Evolutionary conservation across 805 yeast species (phyloP), one percentile per base, ranked within the genome.

Genomic region (Zygosaccharomyces gambellarensis): DNA sequence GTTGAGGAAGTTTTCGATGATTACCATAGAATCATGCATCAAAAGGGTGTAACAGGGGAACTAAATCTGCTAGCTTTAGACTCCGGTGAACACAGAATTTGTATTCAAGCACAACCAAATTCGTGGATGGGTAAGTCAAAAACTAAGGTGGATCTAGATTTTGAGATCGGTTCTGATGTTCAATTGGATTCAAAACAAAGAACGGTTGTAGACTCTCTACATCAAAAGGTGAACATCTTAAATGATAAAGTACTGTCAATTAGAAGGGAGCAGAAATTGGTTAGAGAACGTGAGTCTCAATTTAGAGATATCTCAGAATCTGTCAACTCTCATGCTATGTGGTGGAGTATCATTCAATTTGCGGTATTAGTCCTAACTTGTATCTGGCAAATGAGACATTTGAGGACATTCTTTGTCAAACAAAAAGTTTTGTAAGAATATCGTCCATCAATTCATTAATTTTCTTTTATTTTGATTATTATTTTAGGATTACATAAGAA

Each of bases 71-170:
- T 86, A 32, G 85, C 92, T 2, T 68, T 79, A 36, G 90, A 83
- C 54, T 72, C 85, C 14, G 94, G 94, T 59, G 92, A 85, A 62
- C 92, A 85, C 70, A 81, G 80, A 68, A 79, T 85, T 64, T 85
- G 94, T 68, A 72, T 85, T 54, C 73, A 71, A 53, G 73, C 76
- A n/a, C 72, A 70, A 50, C 63, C 71, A 5, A 65, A 63, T 12
- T 88, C 86, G 47, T 85, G 90, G 82, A 75, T 86, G 60, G 74
- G 79, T 51, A 78, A 79, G 60, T 73, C 75, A 56, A 73, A 71
- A 50, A 79, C 83, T 49, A 76, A 82, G 60, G 72, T 83, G 47
- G 76, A 77, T 51, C 77, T 85, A 50, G 88, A 84, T 53, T 75
- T 85, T 59, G 82, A 79, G 39, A 74, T 82, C 50, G 92, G 90